Evolutionary conservation across 148 eudicot genomes (phyloP).

Genomic region (Vaccinium corymbosum): DNA sequence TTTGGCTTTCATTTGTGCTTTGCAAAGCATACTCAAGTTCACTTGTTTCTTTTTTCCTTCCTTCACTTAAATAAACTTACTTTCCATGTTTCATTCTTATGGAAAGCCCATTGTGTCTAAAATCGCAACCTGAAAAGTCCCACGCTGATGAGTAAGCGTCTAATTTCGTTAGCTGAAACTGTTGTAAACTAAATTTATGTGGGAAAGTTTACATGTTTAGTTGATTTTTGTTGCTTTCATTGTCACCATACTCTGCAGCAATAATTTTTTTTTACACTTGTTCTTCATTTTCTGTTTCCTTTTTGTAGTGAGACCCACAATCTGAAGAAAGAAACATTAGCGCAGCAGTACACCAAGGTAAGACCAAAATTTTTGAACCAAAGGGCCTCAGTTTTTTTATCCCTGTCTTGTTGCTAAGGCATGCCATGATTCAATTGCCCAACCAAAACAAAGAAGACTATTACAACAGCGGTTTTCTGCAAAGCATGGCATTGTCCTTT

Average conservation of each 20-base stretch:
- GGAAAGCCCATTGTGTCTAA: not conserved
- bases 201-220: not conserved
- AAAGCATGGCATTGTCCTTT: not conserved
- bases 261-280: not conserved
- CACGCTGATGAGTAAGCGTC: not conserved
- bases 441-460: not conserved
- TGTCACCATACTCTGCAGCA: not conserved
- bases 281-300: not conserved
- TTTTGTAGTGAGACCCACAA: conserved; percentile 73
- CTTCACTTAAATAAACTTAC: not conserved
- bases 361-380: conserved; percentile 13
- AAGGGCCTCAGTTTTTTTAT: not conserved
- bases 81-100: not conserved
- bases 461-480: not conserved
- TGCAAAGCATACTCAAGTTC: not conserved
- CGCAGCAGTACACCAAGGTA: conserved; percentile 62
- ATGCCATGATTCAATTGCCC: not conserved
- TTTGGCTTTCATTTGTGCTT: not conserved
- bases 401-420: not conserved
- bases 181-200: not conserved
- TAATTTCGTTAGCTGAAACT: not conserved
- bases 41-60: not conserved
- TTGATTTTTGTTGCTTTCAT: not conserved
- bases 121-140: not conserved
- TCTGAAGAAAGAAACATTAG: conserved; percentile 69